Evolutionary conservation across 495 filamentous ascomycete genomes (phyloP), one percentile per base, ranked within the genome.

Genomic region (Thozetella sp.): DNA sequence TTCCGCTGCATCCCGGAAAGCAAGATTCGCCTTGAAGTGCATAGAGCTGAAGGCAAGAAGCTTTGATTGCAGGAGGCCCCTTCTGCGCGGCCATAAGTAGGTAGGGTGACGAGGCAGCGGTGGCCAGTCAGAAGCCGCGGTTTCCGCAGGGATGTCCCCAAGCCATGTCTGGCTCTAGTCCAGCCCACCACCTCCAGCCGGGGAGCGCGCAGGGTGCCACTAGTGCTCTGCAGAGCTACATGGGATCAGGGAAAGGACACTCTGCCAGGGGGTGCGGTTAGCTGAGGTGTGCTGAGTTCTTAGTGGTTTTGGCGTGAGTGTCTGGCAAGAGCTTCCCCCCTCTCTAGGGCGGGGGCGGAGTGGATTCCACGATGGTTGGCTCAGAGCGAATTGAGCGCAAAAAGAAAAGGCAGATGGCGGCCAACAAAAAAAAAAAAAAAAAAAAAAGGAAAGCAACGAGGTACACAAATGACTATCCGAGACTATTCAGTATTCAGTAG

Each of bases 171-270:
- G 4, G 43, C 43, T 20, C 9, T 20, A 48, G 43, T n/a, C 43
- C 43, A 48, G n/a, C 9, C 43, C 43, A 19, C 10, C 20, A 48
- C n/a, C n/a, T 48, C 43, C 43, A 48, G 43, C 20, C 43, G 43
- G 4, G 11, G 43, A n/a, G 43, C 43, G n/a, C 43, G 9, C 43
- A 48, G n/a, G 43, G 43, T 48, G 43, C 43, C 43, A 48, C 43
- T 48, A 48, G 43, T 48, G 43, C 43, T 48, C 43, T 48, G 43
- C 43, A 48, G n/a, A n/a, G 43, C 43, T 48, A n/a, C 43, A 48
- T 48, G 43, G 43, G 43, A 48, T 48, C 43, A 48, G 43, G 20
- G 12, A 48, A 15, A 3, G 43, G 4, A n/a, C 43, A 9, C 11
- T 48, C n/a, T 15, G 15, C 6, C 30, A 37, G 15, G 30, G 6